Base-by-base conservation (phyloP, 148 eudicot species). In the Cornus controversa region DNA sequence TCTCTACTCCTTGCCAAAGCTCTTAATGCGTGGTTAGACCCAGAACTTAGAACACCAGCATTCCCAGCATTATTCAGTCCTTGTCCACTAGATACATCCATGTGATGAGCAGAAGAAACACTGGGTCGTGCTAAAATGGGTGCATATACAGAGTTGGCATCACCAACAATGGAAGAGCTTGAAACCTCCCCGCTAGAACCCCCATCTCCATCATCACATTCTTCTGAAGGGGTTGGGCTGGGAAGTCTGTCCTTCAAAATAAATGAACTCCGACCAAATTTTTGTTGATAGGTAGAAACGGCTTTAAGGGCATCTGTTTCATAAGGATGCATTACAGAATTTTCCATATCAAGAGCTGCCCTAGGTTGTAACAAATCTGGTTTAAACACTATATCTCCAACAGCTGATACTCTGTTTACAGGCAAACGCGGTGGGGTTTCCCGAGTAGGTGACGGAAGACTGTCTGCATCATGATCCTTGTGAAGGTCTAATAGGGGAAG, bases 221-320 rank as follows among this genome's bases (percentile, higher is more conserved):
- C 97, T 78, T 92, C 95, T 25, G 97, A 93, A 76, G 98, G 99
- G 76, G 99, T 96, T 66, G 99, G 99, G 78, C 99, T 96, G 10
- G 99, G 99, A 80, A 96, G 95, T 71, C 81, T 86, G 65, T 93
- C 96, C 58, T 78, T 74, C 74, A 87, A 78, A 58, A 75, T 57
- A 64, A 90, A 89, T 26, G 97, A 80, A 81, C 83, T 86, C 76
- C 83, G 85, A 29, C 89, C 89, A 85, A 93, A 96, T 84, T 94
- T 96, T 73, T 96, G 98, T 75, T 96, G 99, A 88, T 96, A 96
- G 27, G 90, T 82, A 27, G 99, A 90, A 73, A 93, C 88, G 75
- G 97, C 98, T 81, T 88, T 92, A 45, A 92, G 57, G 34, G 98
- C 97, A 81, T 92, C 98, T 23, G 92, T 89, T 78, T 88, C 97